Evolutionary conservation across 169 alveolate species (phyloP).

Genomic region (Eimeria falciformis): DNA sequence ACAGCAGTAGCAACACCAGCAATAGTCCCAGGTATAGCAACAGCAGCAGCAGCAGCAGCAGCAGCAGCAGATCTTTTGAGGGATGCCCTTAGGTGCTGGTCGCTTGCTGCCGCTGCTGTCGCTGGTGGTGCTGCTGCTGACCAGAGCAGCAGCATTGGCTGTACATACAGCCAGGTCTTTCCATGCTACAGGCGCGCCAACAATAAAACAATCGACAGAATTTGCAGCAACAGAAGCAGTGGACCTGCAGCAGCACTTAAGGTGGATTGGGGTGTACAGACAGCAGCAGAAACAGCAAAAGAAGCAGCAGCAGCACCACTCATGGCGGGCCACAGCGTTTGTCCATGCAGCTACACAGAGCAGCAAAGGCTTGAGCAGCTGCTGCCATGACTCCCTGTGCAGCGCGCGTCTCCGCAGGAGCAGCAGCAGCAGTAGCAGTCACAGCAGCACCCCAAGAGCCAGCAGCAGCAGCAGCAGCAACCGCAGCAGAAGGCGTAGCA

Average conservation of each 20-base stretch:
- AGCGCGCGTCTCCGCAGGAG: neutral
- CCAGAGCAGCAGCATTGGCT: neutral
- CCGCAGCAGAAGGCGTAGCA: neutral
- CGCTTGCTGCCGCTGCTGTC: neutral
- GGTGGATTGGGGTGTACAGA: neutral
- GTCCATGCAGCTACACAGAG: neutral
- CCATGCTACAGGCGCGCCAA: no score
- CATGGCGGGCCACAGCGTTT: neutral
- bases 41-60: neutral
- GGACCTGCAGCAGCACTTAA: neutral
- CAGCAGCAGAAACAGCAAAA: constrained; percentile 39
- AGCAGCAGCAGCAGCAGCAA: constrained; percentile 38
- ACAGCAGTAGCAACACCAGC: constrained; percentile 34
- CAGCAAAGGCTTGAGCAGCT: constrained; percentile 10
- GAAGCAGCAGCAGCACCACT: constrained; percentile 5
- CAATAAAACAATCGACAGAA: no score
- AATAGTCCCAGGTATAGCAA: neutral
- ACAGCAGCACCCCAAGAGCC: neutral
- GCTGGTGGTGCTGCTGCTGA: neutral
- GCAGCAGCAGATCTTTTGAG: neutral
- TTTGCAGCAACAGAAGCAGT: no score
- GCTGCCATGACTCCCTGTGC: neutral
- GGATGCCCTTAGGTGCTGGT: no score
- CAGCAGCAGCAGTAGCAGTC: neutral
- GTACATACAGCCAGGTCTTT: neutral